Evolutionary conservation across 2,329 filamentous ascomycete genomes (phyloP).

Genomic region (Bipolaris sorokiniana): DNA sequence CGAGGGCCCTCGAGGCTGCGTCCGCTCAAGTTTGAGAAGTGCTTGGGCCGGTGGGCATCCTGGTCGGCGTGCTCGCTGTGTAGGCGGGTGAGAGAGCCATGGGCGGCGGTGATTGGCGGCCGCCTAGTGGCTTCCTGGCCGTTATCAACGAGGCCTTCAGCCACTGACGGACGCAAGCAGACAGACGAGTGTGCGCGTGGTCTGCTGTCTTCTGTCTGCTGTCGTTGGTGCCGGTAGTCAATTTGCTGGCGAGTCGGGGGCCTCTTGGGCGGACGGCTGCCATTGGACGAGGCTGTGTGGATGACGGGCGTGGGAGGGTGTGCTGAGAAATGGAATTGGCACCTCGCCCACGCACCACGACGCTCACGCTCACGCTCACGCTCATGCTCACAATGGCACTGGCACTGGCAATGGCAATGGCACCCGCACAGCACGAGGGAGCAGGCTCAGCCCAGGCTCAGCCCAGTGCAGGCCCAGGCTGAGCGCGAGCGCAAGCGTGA

Average conservation of each 20-base stretch:
- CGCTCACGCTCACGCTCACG: neutral
- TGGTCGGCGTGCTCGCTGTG: slow-evolving; percentile 3
- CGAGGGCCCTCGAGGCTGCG: slow-evolving; percentile 8
- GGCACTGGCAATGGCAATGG: neutral
- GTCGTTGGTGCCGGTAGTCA: slow-evolving; percentile 5
- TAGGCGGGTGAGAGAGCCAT: slow-evolving; percentile 6
- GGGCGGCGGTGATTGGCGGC: slow-evolving; percentile 14
- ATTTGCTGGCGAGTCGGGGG: slow-evolving; percentile 1
- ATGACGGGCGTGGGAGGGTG: slow-evolving; percentile 5
- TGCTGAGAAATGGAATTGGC: neutral
- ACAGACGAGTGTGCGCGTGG: slow-evolving; percentile 9
- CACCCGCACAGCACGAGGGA: neutral
- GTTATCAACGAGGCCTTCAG: slow-evolving; percentile 13
- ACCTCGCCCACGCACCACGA: neutral
- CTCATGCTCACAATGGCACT: neutral
- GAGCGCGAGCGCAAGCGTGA: neutral
- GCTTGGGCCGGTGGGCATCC: slow-evolving; percentile 11
- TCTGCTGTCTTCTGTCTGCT: neutral
- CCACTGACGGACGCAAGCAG: slow-evolving; percentile 7
- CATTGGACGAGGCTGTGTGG: neutral
- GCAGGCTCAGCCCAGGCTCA: neutral
- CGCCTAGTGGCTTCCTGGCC: slow-evolving; percentile 14
- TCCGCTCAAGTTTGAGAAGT: slow-evolving; percentile 15
- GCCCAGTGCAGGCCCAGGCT: neutral
- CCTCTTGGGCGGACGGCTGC: too few relatives aligned